phyloP scores from a whole-genome alignment of 441 rosid species.

The Heliophila coronopifolia region DNA sequence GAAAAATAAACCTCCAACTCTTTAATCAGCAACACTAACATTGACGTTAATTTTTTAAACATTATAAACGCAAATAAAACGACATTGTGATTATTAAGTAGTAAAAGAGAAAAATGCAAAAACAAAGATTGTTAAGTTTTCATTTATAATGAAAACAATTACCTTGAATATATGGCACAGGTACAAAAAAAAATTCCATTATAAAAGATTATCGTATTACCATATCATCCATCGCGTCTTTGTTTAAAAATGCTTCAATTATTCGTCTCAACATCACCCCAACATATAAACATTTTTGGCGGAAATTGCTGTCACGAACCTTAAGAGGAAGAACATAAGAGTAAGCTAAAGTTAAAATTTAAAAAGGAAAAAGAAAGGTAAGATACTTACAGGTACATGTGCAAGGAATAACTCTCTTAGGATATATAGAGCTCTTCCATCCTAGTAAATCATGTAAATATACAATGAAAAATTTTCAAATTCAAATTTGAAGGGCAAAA shows the following conservation, averaged over 20 bases:
- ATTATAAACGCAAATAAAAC: too few species aligned
- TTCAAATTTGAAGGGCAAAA: slow-evolving; percentile 2
- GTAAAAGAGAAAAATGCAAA: too few species aligned
- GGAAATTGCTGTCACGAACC: slow-evolving; percentile 67
- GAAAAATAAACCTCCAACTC: too few species aligned
- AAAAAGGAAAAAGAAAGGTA: slow-evolving; percentile 2
- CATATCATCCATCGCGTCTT: slow-evolving; percentile 99
- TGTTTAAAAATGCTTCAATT: slow-evolving; percentile 89
- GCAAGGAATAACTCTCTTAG: slow-evolving; percentile 84
- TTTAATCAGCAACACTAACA: too few species aligned
- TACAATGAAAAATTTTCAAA: slow-evolving; percentile 9
- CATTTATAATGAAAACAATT: too few species aligned
- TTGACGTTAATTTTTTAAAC: too few species aligned
- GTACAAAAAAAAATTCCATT: not conserved
- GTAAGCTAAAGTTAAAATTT: slow-evolving; percentile 17
- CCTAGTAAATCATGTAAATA: slow-evolving; percentile 40
- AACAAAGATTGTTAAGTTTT: too few species aligned
- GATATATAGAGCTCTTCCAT: slow-evolving; percentile 51
- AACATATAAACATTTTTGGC: slow-evolving; percentile 86
- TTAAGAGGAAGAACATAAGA: slow-evolving; percentile 26
- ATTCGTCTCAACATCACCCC: slow-evolving; percentile 94
- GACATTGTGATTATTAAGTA: too few species aligned
- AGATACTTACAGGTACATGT: slow-evolving; percentile 69
- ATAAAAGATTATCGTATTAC: slow-evolving; percentile 33
- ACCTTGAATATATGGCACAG: not conserved